Conservation (phyloP, 139 green algal species). For the Chloropicon primus region DNA sequence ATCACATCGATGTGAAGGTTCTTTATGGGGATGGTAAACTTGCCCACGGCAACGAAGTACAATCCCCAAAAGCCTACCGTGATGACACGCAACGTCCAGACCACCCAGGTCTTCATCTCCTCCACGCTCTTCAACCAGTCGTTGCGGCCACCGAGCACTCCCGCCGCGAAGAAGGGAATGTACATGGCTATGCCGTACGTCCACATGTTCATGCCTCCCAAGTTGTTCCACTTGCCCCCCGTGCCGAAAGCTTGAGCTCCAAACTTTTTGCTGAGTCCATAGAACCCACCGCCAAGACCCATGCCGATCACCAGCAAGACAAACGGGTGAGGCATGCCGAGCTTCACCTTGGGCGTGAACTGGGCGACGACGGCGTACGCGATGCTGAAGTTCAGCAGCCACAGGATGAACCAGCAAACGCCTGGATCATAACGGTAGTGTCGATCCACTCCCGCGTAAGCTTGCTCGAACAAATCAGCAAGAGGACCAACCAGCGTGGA, state of each 20-base stretch:
- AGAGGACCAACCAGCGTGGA: constrained; percentile 2
- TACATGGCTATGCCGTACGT: not conserved
- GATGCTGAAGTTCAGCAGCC: constrained; percentile 8
- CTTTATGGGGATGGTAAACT: not conserved
- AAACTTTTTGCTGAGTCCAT: not conserved
- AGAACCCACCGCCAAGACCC: not conserved
- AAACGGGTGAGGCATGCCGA: not conserved
- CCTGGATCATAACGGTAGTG: not conserved
- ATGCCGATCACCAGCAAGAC: not conserved
- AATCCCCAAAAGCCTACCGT: not conserved
- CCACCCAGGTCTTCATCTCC: not conserved
- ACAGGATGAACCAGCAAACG: constrained; percentile 1
- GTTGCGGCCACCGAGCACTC: not conserved
- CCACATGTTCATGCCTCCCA: not conserved
- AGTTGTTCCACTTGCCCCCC: too few relatives aligned
- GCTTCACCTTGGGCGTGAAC: not conserved
- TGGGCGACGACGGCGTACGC: not conserved
- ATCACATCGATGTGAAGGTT: not conserved
- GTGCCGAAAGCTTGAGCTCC: not conserved
- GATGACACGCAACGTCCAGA: not conserved
- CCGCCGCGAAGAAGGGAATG: not conserved
- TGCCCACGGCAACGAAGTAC: not conserved
- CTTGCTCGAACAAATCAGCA: not conserved
- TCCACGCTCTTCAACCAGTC: not conserved
- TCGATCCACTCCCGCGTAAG: not conserved